Percentiles rank a stretch among this genome's conserved stretches.
Conservation (phyloP, 805 yeast genomes). For the Yamadazyma phyllophila region DNA sequence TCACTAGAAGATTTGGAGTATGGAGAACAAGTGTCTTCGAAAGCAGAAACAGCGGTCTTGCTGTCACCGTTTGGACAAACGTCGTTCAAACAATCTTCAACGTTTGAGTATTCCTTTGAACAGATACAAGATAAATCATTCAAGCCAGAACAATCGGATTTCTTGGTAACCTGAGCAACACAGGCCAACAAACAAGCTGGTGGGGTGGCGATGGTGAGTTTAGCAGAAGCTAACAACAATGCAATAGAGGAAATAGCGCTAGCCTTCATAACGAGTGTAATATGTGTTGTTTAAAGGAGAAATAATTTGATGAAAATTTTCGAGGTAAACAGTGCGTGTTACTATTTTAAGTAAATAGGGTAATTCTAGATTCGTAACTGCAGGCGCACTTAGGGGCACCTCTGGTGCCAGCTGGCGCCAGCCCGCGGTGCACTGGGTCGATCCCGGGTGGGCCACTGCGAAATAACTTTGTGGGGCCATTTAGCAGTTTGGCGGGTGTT, state of each 20-base stretch:
- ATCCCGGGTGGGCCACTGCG: no score
- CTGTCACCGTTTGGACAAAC: conserved; percentile 67
- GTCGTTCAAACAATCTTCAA: conserved; percentile 61
- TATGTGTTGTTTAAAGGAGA: conserved; percentile 1
- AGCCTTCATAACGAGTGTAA: conserved; percentile 10
- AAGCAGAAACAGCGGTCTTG: conserved; percentile 57
- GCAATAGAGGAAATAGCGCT: conserved; percentile 10
- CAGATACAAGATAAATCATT: conserved; percentile 71
- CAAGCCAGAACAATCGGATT: conserved; percentile 55
- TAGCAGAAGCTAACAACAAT: conserved; percentile 26
- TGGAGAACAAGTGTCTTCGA: conserved; percentile 52
- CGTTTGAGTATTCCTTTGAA: conserved; percentile 47
- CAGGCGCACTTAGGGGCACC: not conserved
- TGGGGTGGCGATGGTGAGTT: conserved; percentile 61
- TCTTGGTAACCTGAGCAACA: conserved; percentile 67
- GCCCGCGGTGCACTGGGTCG: no score
- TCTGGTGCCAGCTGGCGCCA: not conserved
- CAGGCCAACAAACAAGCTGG: conserved; percentile 93
- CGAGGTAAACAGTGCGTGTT: conserved; percentile 7
- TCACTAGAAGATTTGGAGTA: conserved; percentile 28
- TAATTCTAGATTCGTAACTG: conserved; percentile 4
- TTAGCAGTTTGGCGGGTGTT: no score
- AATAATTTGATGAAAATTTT: conserved; percentile 7
- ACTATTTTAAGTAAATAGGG: conserved; percentile 7
- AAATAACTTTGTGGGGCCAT: not conserved